Conservation (phyloP, 257 asterid genomes). For the Fraxinus americana region DNA sequence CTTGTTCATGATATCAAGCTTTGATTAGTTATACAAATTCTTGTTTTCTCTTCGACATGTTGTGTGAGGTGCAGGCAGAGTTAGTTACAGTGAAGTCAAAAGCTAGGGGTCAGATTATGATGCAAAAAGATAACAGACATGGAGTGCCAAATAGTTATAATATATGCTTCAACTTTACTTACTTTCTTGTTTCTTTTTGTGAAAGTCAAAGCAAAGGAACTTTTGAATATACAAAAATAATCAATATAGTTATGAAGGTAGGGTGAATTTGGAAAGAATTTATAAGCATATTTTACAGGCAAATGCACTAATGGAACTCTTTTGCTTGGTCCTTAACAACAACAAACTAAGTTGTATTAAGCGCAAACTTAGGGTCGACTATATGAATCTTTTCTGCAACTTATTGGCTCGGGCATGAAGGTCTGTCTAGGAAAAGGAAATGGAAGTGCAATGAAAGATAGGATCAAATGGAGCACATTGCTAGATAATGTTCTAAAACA, state of each 20-base stretch:
- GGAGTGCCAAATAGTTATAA: neutral
- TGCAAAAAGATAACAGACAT: neutral
- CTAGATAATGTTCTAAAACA: neutral
- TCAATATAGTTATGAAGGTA: neutral
- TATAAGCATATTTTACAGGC: neutral
- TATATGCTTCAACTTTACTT: constrained; percentile 1
- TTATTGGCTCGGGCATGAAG: constrained; percentile 28
- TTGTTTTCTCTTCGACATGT: neutral
- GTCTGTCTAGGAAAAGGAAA: neutral
- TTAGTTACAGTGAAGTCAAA: neutral
- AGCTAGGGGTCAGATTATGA: neutral
- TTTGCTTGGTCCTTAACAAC: neutral
- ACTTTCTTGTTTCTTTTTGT: neutral
- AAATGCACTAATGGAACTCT: constrained; percentile 6
- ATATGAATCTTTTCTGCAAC: neutral
- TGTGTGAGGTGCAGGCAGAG: neutral
- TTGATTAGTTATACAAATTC: neutral
- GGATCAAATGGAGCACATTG: constrained; percentile 2
- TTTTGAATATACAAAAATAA: constrained; percentile 10
- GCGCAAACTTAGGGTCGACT: neutral
- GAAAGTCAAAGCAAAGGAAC: constrained; percentile 5
- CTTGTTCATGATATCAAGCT: neutral
- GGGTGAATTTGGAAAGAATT: constrained; percentile 9
- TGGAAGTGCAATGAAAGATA: neutral
- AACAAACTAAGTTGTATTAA: neutral